A percentile compares a stretch with the other conserved stretches of the same genome.
Evolutionary conservation across 1,139 yeast genomes (phyloP).

Genomic region (Petasospora fabianii): DNA sequence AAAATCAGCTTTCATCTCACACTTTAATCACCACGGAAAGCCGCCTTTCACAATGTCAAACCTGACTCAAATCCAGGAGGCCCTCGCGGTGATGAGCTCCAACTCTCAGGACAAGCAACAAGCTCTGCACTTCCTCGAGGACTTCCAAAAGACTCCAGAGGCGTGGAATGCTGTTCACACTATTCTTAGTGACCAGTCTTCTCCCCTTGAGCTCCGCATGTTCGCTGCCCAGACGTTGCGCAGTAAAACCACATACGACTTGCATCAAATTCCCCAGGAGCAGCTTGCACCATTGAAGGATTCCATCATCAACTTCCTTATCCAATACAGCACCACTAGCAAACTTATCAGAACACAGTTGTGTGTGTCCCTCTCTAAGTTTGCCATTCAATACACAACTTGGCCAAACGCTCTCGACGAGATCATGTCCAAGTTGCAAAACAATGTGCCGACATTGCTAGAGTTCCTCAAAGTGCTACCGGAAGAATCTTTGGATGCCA

Average conservation of each 20-base stretch:
- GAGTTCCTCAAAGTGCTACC: conserved; percentile 87
- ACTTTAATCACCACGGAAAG: background rate
- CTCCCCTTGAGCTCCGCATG: conserved; percentile 53
- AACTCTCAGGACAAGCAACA: conserved; percentile 39
- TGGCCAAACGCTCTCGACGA: conserved; percentile 78
- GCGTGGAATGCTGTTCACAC: conserved; percentile 56
- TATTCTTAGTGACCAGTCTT: conserved; percentile 25
- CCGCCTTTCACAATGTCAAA: conserved; percentile 6
- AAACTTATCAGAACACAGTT: conserved; percentile 74
- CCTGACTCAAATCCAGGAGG: conserved; percentile 20
- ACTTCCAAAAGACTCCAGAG: conserved; percentile 73
- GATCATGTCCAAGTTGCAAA: conserved; percentile 50
- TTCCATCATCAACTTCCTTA: conserved; percentile 55
- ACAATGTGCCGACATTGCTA: conserved; percentile 44
- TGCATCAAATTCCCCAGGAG: conserved; percentile 64
- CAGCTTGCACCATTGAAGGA: conserved; percentile 54
- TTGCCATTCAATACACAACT: conserved; percentile 68
- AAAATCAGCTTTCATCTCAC: too few species aligned
- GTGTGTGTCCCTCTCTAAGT: conserved; percentile 74
- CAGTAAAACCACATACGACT: conserved; percentile 79
- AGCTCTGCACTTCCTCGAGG: conserved; percentile 68
- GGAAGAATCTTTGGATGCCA: conserved; percentile 80
- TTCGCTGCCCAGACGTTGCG: conserved; percentile 91
- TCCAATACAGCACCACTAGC: conserved; percentile 40
- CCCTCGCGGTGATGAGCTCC: conserved; percentile 26